A percentile compares a stretch with the other conserved stretches of the same genome.
phyloP scores from a whole-genome alignment of 768 basidiomycete species.

The Naganishia onofrii region DNA sequence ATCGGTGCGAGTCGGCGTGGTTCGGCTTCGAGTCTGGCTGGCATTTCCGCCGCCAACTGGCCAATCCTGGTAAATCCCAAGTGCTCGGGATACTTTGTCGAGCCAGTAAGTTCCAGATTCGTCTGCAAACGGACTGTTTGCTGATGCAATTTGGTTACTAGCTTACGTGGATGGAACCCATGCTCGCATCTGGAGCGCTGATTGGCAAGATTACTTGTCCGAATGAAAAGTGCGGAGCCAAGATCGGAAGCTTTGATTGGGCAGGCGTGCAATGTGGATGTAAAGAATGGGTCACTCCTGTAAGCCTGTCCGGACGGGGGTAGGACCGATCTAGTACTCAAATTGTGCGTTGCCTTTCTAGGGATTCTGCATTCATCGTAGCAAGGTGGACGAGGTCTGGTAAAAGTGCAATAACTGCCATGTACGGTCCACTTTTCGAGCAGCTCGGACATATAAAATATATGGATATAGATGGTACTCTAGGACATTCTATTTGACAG shows the following conservation, averaged over 20 bases:
- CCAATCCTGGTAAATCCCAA: slow-evolving; percentile 65
- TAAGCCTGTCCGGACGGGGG: slow-evolving; percentile 52
- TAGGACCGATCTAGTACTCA: background rate
- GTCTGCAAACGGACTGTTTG: background rate
- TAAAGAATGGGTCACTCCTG: slow-evolving; percentile 87
- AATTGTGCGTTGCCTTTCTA: slow-evolving; percentile 35
- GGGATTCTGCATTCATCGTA: slow-evolving; percentile 61
- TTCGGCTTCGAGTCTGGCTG: slow-evolving; percentile 6
- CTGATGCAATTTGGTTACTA: slow-evolving; percentile 42
- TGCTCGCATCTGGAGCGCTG: slow-evolving; percentile 69
- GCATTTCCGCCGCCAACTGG: slow-evolving; percentile 26
- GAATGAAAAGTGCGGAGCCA: slow-evolving; percentile 81
- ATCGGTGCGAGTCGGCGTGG: slow-evolving; percentile 3
- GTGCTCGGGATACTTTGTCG: slow-evolving; percentile 96
- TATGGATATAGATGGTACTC: background rate
- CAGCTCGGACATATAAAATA: no score
- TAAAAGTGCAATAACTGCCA: slow-evolving; percentile 3
- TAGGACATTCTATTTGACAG: background rate
- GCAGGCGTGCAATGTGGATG: slow-evolving; percentile 89
- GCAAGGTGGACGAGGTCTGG: slow-evolving; percentile 61
- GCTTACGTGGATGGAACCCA: slow-evolving; percentile 96
- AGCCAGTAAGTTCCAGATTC: slow-evolving; percentile 66
- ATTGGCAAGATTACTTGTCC: slow-evolving; percentile 90
- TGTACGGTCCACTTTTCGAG: no score
- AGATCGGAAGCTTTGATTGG: slow-evolving; percentile 97